Evolutionary conservation across 208 protist species (phyloP).

Genomic region (Porcisia hertigi): DNA sequence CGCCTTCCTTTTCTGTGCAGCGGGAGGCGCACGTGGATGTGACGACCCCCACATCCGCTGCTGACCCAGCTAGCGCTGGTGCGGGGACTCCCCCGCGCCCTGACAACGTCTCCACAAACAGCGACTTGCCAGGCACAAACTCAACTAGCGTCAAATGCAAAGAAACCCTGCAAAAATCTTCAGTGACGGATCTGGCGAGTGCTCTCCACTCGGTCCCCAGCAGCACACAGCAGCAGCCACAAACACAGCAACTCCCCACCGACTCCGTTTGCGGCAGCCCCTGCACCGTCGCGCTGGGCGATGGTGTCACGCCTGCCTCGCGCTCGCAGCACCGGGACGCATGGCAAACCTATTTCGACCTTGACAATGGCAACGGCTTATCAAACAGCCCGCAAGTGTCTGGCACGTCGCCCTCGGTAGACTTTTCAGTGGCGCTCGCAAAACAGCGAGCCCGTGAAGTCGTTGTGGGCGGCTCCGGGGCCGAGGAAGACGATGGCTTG

Average conservation of each 20-base stretch:
- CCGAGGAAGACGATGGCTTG: conserved; percentile 2
- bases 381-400: background rate
- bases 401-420: background rate
- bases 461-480: background rate
- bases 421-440: background rate
- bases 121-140: background rate
- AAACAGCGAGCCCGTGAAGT: background rate
- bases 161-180: background rate
- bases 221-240: conserved; percentile 1
- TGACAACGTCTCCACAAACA: background rate
- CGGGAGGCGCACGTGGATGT: background rate
- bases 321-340: conserved; percentile 6
- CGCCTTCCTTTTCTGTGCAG: background rate
- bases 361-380: background rate
- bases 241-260: too few species aligned
- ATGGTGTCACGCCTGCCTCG: conserved; percentile 4
- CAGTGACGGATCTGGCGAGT: background rate
- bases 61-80: background rate
- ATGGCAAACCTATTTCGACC: background rate
- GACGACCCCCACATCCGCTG: background rate
- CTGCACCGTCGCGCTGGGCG: background rate
- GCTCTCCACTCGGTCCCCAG: background rate
- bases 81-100: background rate
- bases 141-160: background rate
- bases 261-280: too few species aligned